Evolutionary conservation across 2,329 filamentous ascomycete genomes (phyloP).

Genomic region (Nannizziopsis arthrosporioides): DNA sequence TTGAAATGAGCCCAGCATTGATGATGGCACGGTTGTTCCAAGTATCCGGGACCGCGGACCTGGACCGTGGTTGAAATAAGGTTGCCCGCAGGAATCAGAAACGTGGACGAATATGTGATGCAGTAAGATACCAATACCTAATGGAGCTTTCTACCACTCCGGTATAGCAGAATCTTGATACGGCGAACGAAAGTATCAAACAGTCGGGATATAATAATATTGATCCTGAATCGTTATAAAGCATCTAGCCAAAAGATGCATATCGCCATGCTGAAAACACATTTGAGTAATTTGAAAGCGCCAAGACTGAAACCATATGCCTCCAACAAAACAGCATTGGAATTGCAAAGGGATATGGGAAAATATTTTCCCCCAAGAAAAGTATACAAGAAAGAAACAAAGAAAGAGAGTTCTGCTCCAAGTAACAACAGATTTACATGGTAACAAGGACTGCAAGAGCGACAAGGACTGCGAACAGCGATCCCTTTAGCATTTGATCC

Average conservation of each 20-base stretch:
- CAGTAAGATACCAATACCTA: too few species aligned
- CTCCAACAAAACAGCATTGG: background rate
- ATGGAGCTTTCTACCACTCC: too few species aligned
- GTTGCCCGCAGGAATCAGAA: conserved; percentile 1
- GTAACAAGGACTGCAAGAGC: conserved; percentile 36
- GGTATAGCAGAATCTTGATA: background rate
- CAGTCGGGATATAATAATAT: conserved; percentile 5
- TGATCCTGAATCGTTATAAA: conserved; percentile 9
- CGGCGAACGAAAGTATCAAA: background rate
- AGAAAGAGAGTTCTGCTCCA: conserved; percentile 13
- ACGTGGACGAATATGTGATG: too few species aligned
- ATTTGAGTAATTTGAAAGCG: conserved; percentile 1
- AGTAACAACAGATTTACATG: conserved; percentile 25
- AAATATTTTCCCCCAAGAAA: conserved; percentile 4
- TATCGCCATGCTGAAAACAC: conserved; percentile 3
- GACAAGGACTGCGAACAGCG: conserved; percentile 38
- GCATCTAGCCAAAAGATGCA: conserved; percentile 3
- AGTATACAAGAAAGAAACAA: conserved; percentile 3
- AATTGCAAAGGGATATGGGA: conserved; percentile 7
- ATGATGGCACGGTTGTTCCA: too few species aligned
- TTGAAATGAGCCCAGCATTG: background rate
- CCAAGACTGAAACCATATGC: conserved; percentile 3
- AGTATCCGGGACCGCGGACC: too few species aligned
- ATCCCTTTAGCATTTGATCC: conserved; percentile 34
- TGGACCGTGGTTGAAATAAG: background rate